phyloP scores from a whole-genome alignment of 2,329 filamentous ascomycete genomes.

The Ilyonectria destructans region DNA sequence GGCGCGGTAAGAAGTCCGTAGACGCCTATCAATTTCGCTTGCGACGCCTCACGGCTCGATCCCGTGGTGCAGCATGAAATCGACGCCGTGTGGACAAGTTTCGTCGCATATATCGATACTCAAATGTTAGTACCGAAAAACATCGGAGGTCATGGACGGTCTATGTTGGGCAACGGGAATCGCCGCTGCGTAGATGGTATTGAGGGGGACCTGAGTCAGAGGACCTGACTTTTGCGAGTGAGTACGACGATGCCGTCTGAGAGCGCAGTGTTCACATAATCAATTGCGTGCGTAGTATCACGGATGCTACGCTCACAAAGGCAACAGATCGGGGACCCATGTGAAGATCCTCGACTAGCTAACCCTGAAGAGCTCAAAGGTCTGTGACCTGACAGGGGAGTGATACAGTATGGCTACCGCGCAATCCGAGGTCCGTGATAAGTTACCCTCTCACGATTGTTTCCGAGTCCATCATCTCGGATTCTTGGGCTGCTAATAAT shows the following conservation, averaged over 20 bases:
- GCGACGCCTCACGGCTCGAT: neutral
- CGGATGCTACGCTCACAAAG: neutral
- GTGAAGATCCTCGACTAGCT: neutral
- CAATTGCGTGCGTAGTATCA: neutral
- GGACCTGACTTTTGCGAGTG: too few species aligned
- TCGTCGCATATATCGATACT: neutral
- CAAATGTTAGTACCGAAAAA: neutral
- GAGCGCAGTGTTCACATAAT: neutral
- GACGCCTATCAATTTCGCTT: neutral
- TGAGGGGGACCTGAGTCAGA: too few species aligned
- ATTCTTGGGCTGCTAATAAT: neutral
- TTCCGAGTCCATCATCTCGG: neutral
- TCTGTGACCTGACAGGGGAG: neutral
- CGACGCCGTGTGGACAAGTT: neutral
- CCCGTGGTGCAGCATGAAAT: neutral
- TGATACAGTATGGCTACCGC: neutral
- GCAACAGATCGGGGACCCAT: neutral
- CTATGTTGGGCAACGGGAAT: neutral
- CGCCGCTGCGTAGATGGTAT: neutral
- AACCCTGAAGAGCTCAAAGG: neutral
- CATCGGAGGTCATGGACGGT: neutral
- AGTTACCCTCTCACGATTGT: neutral
- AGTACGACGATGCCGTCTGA: neutral
- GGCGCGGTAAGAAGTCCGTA: neutral
- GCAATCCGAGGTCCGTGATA: neutral